Base-by-base conservation (phyloP, 2,329 filamentous ascomycete species). In the Alternaria brassicicola region DNA sequence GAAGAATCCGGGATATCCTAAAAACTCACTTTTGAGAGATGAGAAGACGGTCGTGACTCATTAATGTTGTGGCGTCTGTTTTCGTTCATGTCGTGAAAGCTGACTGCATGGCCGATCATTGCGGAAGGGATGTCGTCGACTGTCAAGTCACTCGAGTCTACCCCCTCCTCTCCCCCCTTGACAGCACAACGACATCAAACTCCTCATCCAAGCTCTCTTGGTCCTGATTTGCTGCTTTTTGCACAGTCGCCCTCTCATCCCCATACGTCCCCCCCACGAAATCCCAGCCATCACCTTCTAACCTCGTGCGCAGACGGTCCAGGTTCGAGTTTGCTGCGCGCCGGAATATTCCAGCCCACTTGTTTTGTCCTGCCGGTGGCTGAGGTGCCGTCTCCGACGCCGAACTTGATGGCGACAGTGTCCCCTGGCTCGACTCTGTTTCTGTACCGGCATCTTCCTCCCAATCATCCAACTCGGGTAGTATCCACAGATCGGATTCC, bases 221-320 rank as follows among this genome's bases (percentile, higher is more conserved):
- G 28, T 63, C 68, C 36, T 59, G 62, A 30, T 42, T 61, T 3
- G 36, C 61, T 7, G 17, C 6, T 41, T 30, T 66, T 59, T 50
- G 68, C 55, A 48, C 61, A 28, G 61, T 58, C 26, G 59, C 59
- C 6, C 62, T 67, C 17, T 35, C 17, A n/a, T 74, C 69, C 17
- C 64, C 67, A 47, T 71, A 75, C 48, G 63, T 67, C 3, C 71
- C 67, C 12, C 69, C 65, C 0, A 76, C 63, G 45, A 76, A 76
- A 15, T 71, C 71, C 74, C 74, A 76, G 2, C 73, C 71, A 19
- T 76, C 74, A 3, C 69, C 70, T 33, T 76, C 74, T 1, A 76
- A 62, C 8, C 69, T 56, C 2, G 64, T 61, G 15, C 71, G 59
- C 17, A 76, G 57, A 0, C 72, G 60, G 39, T 75, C 71, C 13